A percentile compares a stretch with the other conserved stretches of the same genome.
Conservation (phyloP, 371 early-diverging fungal species). For the Mortierella sp. region DNA sequence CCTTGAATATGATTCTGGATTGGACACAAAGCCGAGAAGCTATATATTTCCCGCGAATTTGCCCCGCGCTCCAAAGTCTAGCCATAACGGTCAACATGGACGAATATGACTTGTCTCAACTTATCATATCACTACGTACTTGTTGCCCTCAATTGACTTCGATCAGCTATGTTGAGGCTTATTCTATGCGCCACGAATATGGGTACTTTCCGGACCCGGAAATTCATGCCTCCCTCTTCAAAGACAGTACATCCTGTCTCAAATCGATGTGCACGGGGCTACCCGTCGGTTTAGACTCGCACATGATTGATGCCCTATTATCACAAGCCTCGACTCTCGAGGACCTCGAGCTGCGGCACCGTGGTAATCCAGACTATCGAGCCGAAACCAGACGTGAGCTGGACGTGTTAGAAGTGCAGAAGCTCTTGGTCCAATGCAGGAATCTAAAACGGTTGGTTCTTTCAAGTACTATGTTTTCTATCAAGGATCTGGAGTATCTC, state of each 20-base stretch:
- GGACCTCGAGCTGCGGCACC: not conserved
- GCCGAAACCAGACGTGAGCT: not conserved
- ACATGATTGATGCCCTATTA: not conserved
- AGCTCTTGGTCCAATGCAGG: not conserved
- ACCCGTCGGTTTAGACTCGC: not conserved
- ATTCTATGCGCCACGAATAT: not conserved
- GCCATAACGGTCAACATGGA: not conserved
- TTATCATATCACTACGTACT: not conserved
- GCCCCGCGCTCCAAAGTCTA: constrained; percentile 7
- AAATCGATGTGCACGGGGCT: not conserved
- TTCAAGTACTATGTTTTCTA: not conserved
- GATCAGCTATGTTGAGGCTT: not conserved
- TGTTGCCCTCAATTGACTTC: constrained; percentile 1
- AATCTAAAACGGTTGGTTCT: not conserved
- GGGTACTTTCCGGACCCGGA: constrained; percentile 3
- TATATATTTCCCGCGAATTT: not conserved
- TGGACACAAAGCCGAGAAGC: not conserved
- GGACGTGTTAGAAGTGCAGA: not conserved
- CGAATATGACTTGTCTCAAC: not conserved
- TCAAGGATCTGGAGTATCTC: not conserved
- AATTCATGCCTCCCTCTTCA: constrained; percentile 1
- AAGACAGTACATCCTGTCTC: not conserved
- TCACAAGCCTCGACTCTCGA: not conserved
- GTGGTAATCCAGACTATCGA: not conserved
- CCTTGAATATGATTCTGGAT: not conserved